Conservation (phyloP, 352 stramenopile genomes). For the Phytopythium chamaehyphon region DNA sequence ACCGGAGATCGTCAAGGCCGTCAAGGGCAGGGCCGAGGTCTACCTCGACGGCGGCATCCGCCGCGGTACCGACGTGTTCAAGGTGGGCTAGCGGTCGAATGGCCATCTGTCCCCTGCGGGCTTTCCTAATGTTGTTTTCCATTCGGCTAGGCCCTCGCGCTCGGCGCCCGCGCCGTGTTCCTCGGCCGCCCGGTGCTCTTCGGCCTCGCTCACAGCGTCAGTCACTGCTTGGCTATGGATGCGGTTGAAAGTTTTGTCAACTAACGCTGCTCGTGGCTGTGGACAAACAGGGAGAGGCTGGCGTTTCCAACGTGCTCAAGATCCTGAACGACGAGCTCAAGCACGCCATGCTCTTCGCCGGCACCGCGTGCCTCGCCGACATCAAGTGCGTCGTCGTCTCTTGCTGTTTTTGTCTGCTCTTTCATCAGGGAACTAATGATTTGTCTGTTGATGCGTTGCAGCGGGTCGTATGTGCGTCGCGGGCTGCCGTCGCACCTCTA, state of each 20-base stretch:
- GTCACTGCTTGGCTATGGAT: constrained; percentile 5
- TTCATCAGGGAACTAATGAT: too few relatives aligned
- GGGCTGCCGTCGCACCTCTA: constrained; percentile 13
- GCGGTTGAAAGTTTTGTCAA: neutral
- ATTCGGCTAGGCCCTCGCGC: too few relatives aligned
- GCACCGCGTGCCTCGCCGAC: constrained; percentile 57
- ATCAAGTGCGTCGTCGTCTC: constrained; percentile 43
- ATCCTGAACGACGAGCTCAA: constrained; percentile 92
- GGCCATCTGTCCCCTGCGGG: too few relatives aligned
- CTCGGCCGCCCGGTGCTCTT: constrained; percentile 95
- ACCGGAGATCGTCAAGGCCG: constrained; percentile 85
- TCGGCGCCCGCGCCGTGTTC: constrained; percentile 93
- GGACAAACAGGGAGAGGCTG: constrained; percentile 69
- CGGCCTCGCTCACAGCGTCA: constrained; percentile 87
- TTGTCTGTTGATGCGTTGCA: constrained; percentile 11
- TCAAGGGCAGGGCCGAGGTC: constrained; percentile 83
- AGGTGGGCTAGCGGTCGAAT: too few relatives aligned
- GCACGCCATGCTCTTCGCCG: constrained; percentile 89
- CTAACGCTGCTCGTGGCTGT: neutral
- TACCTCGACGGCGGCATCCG: constrained; percentile 94
- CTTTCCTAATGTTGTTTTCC: too few relatives aligned
- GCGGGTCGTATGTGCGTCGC: constrained; percentile 29
- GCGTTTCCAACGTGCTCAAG: constrained; percentile 83
- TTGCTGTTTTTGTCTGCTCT: neutral
- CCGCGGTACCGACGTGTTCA: constrained; percentile 94